Base-by-base conservation (phyloP, 495 filamentous ascomycete genomes). In the Astrocystis sublimbata region DNA sequence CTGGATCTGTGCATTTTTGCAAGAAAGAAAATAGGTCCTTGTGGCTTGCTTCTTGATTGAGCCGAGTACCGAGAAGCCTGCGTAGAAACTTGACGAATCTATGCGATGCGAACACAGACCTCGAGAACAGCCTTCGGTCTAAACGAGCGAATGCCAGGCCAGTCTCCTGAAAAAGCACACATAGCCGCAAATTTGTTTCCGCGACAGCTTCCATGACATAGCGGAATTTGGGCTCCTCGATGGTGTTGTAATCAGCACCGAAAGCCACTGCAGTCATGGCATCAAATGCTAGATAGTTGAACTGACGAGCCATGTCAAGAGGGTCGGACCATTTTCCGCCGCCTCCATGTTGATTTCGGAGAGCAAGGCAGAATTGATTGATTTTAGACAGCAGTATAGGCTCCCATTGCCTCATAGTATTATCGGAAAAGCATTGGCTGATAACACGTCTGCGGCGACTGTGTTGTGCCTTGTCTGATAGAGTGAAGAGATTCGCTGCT, bases 1-100 rank as follows among this genome's bases (percentile, higher is more conserved):
- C 35, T 33, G 33, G 51, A 21, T 54, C 51, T 40, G 15, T 40
- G 40, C 51, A 54, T 40, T 26, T 31, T 21, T 40, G 9, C 5
- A 54, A 33, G 51, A 54, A 54, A 9, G 33, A 54, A 40, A 54
- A 54, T 7, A 54, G 13, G 51, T 40, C 51, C 12, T 40, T 38
- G 17, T 31, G 40, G 2, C 13, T 9, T 12, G 33, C 4, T 0
- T 15, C 7, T 10, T 24, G n/a, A 2, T 12, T 19, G 40, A 54
- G 51, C 4, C 51, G 51, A 2, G 8, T 40, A 2, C 21, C 5
- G 5, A 54, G 51, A 12, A 54, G 15, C 9, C 6, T 40, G 35
- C 51, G 35, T 6, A 54, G 51, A 10, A 40, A 54, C 17, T 40
- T 38, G 10, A 54, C 51, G 28, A 54, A 40, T 3, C 21, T 26